These are phyloP conservation scores for Geotrichum fermentans DNA, from an alignment of 1,139 yeast genomes.

Conservation along the genomic window DNA sequence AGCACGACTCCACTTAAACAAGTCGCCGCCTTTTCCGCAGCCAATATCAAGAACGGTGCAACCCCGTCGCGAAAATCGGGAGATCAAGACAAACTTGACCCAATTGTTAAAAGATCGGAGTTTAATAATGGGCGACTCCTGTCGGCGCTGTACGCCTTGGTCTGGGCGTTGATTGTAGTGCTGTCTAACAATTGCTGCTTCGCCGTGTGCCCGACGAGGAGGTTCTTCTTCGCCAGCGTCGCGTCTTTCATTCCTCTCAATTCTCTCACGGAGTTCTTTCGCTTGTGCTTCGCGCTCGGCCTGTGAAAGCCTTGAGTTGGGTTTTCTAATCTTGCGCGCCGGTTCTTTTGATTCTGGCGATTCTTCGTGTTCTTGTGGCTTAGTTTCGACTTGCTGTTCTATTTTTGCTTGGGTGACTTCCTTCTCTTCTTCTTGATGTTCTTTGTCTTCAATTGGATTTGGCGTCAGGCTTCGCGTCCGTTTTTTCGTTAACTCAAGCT, in stretches of 20 bases:
- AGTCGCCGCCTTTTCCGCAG: conserved; percentile 97
- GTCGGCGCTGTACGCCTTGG: conserved; percentile 59
- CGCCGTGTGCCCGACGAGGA: conserved; percentile 30
- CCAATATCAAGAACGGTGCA: conserved; percentile 75
- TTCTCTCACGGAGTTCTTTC: conserved; percentile 25
- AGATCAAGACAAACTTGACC: conserved; percentile 80
- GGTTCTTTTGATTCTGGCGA: conserved; percentile 18
- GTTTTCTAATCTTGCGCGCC: conserved; percentile 27
- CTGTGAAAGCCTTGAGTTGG: conserved; percentile 27
- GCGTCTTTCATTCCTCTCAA: conserved; percentile 23
- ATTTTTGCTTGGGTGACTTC: conserved; percentile 4
- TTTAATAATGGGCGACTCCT: conserved; percentile 77
- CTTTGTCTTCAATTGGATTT: not conserved
- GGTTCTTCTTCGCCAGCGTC: conserved; percentile 21
- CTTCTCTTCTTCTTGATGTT: conserved; percentile 3
- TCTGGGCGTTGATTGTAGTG: conserved; percentile 86
- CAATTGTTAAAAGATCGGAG: conserved; percentile 87
- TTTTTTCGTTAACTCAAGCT: not conserved
- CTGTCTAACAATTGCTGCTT: conserved; percentile 56
- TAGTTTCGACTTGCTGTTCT: not conserved
- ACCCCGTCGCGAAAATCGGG: conserved; percentile 49
- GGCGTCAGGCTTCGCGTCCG: not conserved
- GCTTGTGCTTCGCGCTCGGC: conserved; percentile 27
- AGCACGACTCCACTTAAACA: conserved; percentile 80
- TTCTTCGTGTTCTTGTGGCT: not conserved